Base-by-base conservation (phyloP, 352 stramenopile species). In the Phytophthora cryptogea region DNA sequence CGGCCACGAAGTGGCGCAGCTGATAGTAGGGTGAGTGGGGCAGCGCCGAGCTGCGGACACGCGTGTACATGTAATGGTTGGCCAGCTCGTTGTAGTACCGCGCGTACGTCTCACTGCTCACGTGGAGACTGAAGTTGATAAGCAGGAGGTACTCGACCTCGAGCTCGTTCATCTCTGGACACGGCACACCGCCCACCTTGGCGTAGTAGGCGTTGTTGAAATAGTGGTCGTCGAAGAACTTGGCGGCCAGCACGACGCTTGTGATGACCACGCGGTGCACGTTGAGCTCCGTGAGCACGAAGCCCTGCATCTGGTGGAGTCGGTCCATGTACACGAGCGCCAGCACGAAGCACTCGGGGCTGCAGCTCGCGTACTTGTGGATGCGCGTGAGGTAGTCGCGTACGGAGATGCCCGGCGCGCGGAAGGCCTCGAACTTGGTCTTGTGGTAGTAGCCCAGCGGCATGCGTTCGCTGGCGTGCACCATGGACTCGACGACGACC, bases 191-290 rank as follows among this genome's bases (percentile, higher is more conserved):
- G 30, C 96, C 94, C 28, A 98, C 92, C 68, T 99, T 99, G 14
- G 97, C 94, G 70, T 99, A 99, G 84, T 99, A 99, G 17, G 96
- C 95, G 78, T 99, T 99, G 68, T 99, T 99, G 74, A 98, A 99
- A 80, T 99, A 99, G 42, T 98, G 94, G 83, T 99, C 97, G 72
- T 99, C 97, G 63, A 99, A 99, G 76, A 99, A 99, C 79, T 99
- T 99, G 57, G 97, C 97, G 5, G 97, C 96, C 7, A 99, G 70
- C 59, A 99, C 94, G 55, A 99, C 82, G 41, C 92, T 90, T 46
- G 97, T 99, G 70, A 99, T 99, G 40, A 99, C 78, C 4, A 99
- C 92, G 41, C 97, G 94, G 66, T 99, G 97, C 27, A 99, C 95
- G 67, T 99, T 99, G 10, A 99, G 81, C 31, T 97, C 88, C 14